phyloP scores from a whole-genome alignment of 1,284 basidiomycete genomes.

The Cryptococcus sp. region DNA sequence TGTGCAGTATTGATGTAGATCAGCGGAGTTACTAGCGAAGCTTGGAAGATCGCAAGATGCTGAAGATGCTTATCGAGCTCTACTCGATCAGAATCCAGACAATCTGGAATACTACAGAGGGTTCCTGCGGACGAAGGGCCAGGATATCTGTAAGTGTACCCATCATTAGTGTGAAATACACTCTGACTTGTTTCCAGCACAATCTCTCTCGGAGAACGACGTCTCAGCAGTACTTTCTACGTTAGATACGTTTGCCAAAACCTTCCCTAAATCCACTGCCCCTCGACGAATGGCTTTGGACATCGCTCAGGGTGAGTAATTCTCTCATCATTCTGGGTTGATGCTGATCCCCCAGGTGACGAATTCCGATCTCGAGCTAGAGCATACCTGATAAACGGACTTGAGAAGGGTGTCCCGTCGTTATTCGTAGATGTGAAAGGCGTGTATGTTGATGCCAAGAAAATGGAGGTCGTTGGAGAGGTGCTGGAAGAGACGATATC shows the following conservation, averaged over 20 bases:
- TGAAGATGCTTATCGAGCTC: constrained; percentile 67
- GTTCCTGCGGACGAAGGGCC: constrained; percentile 62
- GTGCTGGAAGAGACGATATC: constrained; percentile 58
- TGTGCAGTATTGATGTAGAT: neutral
- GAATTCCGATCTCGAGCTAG: constrained; percentile 64
- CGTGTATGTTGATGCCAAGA: constrained; percentile 64
- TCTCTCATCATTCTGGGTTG: neutral
- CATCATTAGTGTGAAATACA: neutral
- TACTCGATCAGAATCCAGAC: constrained; percentile 84
- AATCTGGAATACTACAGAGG: constrained; percentile 73
- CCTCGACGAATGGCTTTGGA: constrained; percentile 68
- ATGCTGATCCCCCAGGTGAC: constrained; percentile 49
- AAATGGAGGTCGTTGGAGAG: constrained; percentile 66
- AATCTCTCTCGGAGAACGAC: constrained; percentile 42
- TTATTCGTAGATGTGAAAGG: constrained; percentile 90
- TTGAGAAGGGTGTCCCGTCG: constrained; percentile 86
- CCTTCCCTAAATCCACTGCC: constrained; percentile 65
- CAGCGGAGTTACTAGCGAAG: constrained; percentile 57
- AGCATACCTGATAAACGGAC: constrained; percentile 65
- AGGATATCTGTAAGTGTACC: constrained; percentile 58
- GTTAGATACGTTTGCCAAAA: constrained; percentile 59
- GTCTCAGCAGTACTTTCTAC: constrained; percentile 57
- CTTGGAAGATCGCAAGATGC: constrained; percentile 62
- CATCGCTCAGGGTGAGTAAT: constrained; percentile 55
- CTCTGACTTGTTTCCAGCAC: neutral